Base-by-base conservation (phyloP, 2,329 filamentous ascomycete genomes). In the Nectriaceae sp. region DNA sequence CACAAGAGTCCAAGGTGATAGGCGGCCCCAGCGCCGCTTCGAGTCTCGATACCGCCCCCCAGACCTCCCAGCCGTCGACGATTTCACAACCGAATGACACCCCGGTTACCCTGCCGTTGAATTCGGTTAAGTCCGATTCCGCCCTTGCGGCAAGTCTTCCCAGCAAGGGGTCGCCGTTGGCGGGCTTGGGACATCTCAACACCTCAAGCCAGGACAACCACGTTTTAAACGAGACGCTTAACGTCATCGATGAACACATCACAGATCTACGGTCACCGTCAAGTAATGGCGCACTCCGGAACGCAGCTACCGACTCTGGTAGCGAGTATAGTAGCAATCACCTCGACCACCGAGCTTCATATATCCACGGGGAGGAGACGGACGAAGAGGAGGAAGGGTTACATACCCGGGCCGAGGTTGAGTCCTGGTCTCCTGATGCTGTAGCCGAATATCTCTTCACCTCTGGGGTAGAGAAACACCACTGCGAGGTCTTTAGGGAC, bases 191-290 rank as follows among this genome's bases (percentile, higher is more conserved):
- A 42, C 68, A 73, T 40, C 65, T 82, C 41, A 69, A 68, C 47
- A 70, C 74, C 47, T 55, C 61, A 40, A 74, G 74, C 51, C 75
- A 84, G 59, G 74, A 82, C 43, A 80, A 72, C 64, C 88, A 89
- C 11, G 92, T 97, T 42, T 88, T 97, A 76, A 91, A 92, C 66
- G 92, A 97, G 68, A 97, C 93, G 1, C 74, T 97, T 43, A 96
- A 91, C 63, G 93, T 97, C 49, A 97, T 97, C 62, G 88, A 97
- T 67, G 93, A 97, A 70, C 93, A 97, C 66, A 96, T 97, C 60
- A 96, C 90, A 36, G 89, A 96, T 66, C 82, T 97, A 55, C 75
- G 80, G 52, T 80, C 79, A 16, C 73, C 79, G 5, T 73, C 76
- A 4, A 75, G 70, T 52, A 79, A 74, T 52, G 79, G 82, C 21